Evolutionary conservation across 2,329 filamentous ascomycete genomes (phyloP), one percentile per base, ranked within the genome.

Genomic region (Talaromyces piceae): DNA sequence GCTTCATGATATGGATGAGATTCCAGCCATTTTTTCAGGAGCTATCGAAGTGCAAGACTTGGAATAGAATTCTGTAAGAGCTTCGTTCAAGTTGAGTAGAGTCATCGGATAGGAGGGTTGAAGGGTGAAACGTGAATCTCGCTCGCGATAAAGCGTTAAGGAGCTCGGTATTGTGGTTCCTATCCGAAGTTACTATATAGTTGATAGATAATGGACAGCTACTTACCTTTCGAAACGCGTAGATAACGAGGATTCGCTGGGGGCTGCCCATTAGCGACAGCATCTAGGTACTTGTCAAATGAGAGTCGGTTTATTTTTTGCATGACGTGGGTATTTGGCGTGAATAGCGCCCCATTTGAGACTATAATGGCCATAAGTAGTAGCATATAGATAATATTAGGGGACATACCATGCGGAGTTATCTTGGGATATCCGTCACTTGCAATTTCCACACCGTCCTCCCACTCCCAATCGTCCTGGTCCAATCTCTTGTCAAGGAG

Each of bases 301-400:
- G 45, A 47, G 7, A 16, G 45, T 37, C 45, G 50, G 16, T 49
- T 56, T 44, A 54, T 37, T 48, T 57, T 45, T 52, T 57, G 54
- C 50, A 57, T 53, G 39, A 54, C 54, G 46, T 47, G 52, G 18
- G 56, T 56, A 45, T 58, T 58, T 48, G 55, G 55, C 56, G 55
- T 58, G 47, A 58, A 55, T 30, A 58, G 44, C 4, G 50, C 54
- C 30, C 54, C 54, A 26, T 54, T 56, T 45, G 54, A 56, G 37
- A 54, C 54, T 56, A 45, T 23, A 27, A 47, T 27, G 27, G 39
- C 23, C 18, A 50, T 37, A 20, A 47, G 45, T 41, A 16, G 37
- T 16, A 41, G 8, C 13, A 27, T 4, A 5, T 13, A 46, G 16
- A 28, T 27, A 27, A 27, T 46, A 28, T 3, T 37, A 26, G n/a